Evolutionary conservation across 2,329 filamentous ascomycete genomes (phyloP).

Genomic region (Annulohypoxylon truncatum): DNA sequence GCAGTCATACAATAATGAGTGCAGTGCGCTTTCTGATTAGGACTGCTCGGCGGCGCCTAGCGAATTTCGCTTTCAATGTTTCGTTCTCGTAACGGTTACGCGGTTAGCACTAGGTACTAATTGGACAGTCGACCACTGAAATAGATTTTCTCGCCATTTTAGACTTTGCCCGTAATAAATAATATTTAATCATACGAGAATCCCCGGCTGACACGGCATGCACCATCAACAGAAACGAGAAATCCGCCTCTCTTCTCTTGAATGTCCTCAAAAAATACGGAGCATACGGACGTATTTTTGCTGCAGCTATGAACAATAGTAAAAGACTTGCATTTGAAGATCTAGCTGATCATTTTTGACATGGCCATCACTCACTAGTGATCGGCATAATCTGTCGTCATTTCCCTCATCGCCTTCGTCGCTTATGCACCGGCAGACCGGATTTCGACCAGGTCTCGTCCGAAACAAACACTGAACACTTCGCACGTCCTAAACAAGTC

Average conservation of each 20-base stretch:
- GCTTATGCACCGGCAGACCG: background rate
- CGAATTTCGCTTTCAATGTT: background rate
- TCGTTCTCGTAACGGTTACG: background rate
- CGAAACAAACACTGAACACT: background rate
- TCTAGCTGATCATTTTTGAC: background rate
- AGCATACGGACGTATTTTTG: background rate
- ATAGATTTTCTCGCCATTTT: background rate
- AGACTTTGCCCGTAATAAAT: background rate
- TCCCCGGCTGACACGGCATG: background rate
- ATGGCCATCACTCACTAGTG: background rate
- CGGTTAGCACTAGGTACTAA: background rate
- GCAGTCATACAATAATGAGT: background rate
- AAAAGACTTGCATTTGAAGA: slow-evolving; percentile 5
- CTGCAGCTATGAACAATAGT: background rate
- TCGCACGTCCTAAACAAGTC: background rate
- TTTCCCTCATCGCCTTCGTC: background rate
- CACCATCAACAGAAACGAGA: background rate
- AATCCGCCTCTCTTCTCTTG: background rate
- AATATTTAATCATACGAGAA: background rate
- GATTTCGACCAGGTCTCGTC: background rate
- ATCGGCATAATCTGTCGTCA: slow-evolving; percentile 3
- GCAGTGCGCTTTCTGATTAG: background rate
- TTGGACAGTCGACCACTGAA: background rate
- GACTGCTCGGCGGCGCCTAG: background rate
- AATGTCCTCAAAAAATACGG: background rate